Evolutionary conservation across 805 yeast genomes (phyloP).

Genomic region (Sugiyamaella valdiviana): DNA sequence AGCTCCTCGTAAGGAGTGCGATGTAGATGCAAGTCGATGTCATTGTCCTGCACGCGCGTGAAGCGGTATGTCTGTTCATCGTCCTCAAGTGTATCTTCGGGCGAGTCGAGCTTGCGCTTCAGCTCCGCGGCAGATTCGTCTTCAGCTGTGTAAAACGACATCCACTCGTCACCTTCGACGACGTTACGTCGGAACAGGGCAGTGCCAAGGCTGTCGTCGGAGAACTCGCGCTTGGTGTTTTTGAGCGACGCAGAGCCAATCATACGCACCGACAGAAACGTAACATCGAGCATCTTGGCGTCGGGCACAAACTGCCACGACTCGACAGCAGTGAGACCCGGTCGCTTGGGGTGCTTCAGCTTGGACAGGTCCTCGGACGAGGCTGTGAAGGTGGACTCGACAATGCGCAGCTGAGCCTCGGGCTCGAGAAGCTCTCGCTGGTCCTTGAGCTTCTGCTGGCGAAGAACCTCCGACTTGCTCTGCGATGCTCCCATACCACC

Average conservation of each 20-base stretch:
- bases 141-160: slow-evolving; percentile 54
- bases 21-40: slow-evolving; percentile 51
- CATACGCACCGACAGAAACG: slow-evolving; percentile 35
- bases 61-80: slow-evolving; percentile 46
- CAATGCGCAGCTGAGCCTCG: slow-evolving; percentile 55
- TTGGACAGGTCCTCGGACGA: slow-evolving; percentile 41
- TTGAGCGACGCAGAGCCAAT: slow-evolving; percentile 43
- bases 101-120: slow-evolving; percentile 40
- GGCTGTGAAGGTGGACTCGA: slow-evolving; percentile 71
- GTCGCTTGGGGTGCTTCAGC: slow-evolving; percentile 74
- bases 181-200: slow-evolving; percentile 69
- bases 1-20: slow-evolving; percentile 53
- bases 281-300: slow-evolving; percentile 81
- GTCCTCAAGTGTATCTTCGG: slow-evolving; percentile 33
- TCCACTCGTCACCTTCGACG: slow-evolving; percentile 68
- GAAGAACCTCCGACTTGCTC: slow-evolving; percentile 21
- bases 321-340: slow-evolving; percentile 61
- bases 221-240: slow-evolving; percentile 19
- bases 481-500: slow-evolving; percentile 25
- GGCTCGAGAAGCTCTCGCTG: slow-evolving; percentile 38
- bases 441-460: slow-evolving; percentile 4
- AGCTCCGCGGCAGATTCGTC: slow-evolving; percentile 37
- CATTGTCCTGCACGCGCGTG: slow-evolving; percentile 70
- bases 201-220: slow-evolving; percentile 28
- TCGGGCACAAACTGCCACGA: slow-evolving; percentile 86